Evolutionary conservation across 163 green algal species (phyloP), one percentile per base, ranked within the genome.

Genomic region (Scenedesmus sp.): DNA sequence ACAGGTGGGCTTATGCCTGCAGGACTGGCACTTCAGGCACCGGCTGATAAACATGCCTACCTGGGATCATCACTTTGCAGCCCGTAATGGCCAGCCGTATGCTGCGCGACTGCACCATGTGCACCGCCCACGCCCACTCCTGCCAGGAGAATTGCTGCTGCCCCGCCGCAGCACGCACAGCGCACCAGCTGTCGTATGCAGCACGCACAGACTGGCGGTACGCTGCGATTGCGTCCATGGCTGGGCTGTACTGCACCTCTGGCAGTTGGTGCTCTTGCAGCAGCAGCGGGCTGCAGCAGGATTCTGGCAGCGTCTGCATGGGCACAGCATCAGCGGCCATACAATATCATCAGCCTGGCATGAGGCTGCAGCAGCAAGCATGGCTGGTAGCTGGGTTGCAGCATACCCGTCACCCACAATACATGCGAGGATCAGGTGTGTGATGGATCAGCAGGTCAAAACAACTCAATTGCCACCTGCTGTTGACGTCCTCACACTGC

Each of bases 31-130:
- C 2, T 34, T 52, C 23, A 83, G 18, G 18, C 74, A 52, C 3
- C 74, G 54, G 7, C 74, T 4, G 3, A n/a, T 3, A 20, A 7
- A 7, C 26, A 26, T 8, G 5, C 6, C 34, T 34, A 93, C 90
- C 88, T 90, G 92, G 92, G 26, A 94, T 91, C 88, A 94, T 93
- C 9, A 92, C 92, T 16, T 86, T 91, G 85, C 77, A 92, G 26
- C 85, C 85, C 13, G 55, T 88, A 23, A 92, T 84, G 15, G 92
- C 88, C 57, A 94, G 55, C n/a, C 92, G 76, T 2, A 94, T 93
- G 84, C 66, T 93, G n/a, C 92, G 55, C n/a, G 84, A 92, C 67
- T 94, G 92, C 77, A 94, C 92, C 88, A 93, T 93, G 59, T 93
- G 89, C 18, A 94, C 54, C 46, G 92, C 92, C 92, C 91, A 94